Evolutionary conservation across 2,329 filamentous ascomycete genomes (phyloP).

Genomic region (Trichoderma semiorbis): DNA sequence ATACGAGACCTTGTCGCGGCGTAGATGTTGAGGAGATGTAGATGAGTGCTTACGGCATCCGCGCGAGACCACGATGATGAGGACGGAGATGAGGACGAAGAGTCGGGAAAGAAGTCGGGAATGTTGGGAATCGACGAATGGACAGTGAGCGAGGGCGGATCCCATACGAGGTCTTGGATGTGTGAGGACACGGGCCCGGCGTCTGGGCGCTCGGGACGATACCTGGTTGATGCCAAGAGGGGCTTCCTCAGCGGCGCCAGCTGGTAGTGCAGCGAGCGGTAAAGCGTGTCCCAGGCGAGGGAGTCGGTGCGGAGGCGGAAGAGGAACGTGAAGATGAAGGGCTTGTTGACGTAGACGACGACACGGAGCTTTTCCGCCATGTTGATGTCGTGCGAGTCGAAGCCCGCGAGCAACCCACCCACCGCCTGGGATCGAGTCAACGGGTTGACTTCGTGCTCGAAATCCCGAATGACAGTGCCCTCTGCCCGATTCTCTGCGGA

Average conservation of each 20-base stretch:
- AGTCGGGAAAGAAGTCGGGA: conserved; percentile 41
- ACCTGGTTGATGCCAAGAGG: conserved; percentile 54
- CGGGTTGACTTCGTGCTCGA: conserved; percentile 34
- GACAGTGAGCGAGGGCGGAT: conserved; percentile 52
- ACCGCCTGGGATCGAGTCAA: conserved; percentile 34
- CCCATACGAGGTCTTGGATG: conserved; percentile 63
- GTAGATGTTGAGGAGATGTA: conserved; percentile 59
- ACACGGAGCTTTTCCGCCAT: conserved; percentile 60
- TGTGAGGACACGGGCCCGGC: conserved; percentile 32
- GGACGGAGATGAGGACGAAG: background rate
- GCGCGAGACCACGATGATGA: conserved; percentile 50
- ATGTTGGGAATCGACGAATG: conserved; percentile 66
- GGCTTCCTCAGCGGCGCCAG: conserved; percentile 56
- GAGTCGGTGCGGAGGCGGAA: conserved; percentile 59
- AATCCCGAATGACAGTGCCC: conserved; percentile 44
- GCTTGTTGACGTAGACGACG: conserved; percentile 68
- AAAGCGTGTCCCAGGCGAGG: conserved; percentile 53
- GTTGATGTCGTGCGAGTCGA: conserved; percentile 46
- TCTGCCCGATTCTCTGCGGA: conserved; percentile 39
- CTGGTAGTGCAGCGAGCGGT: conserved; percentile 59
- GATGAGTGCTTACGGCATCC: conserved; percentile 63
- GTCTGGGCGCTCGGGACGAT: conserved; percentile 48
- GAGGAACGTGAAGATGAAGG: conserved; percentile 75
- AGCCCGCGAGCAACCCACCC: conserved; percentile 33
- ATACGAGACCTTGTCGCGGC: conserved; percentile 39